phyloP scores from a whole-genome alignment of 2,329 filamentous ascomycete species.

The Ophiostoma sp. region DNA sequence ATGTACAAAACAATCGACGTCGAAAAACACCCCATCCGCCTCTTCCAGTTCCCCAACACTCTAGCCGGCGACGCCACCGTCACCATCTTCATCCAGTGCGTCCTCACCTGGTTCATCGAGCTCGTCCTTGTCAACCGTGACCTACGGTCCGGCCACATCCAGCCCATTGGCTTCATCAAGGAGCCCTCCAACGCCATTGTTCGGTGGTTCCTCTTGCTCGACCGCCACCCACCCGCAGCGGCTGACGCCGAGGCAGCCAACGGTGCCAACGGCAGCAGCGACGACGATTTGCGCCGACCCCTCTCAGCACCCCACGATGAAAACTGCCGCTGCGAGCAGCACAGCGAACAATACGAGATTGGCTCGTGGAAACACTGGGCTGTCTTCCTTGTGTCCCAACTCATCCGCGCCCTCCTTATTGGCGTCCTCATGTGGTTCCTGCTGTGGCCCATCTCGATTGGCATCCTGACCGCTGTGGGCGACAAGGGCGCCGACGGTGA shows the following conservation, averaged over 20 bases:
- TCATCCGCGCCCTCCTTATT: constrained; percentile 40
- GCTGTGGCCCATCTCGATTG: constrained; percentile 47
- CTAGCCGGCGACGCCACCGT: constrained; percentile 52
- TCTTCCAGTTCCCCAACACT: constrained; percentile 54
- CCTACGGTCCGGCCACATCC: constrained; percentile 46
- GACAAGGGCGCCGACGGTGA: constrained; percentile 40
- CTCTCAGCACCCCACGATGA: constrained; percentile 26
- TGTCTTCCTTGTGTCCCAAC: constrained; percentile 40
- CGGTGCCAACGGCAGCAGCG: not conserved
- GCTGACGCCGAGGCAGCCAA: not conserved
- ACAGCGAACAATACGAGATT: constrained; percentile 33
- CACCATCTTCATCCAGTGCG: constrained; percentile 52
- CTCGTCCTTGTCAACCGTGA: constrained; percentile 50
- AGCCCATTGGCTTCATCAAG: constrained; percentile 48
- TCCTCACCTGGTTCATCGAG: constrained; percentile 55
- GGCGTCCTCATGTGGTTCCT: constrained; percentile 44
- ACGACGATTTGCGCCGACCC: constrained; percentile 13
- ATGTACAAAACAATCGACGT: constrained; percentile 49
- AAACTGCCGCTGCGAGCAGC: constrained; percentile 26
- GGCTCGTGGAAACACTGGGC: constrained; percentile 38
- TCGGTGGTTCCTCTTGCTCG: constrained; percentile 49
- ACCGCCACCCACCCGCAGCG: constrained; percentile 28
- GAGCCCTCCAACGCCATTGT: constrained; percentile 39
- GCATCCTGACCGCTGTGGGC: constrained; percentile 45
- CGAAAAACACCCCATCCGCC: constrained; percentile 42